Base-by-base conservation (phyloP, 352 stramenopile species). In the Blastocystis sp. region DNA sequence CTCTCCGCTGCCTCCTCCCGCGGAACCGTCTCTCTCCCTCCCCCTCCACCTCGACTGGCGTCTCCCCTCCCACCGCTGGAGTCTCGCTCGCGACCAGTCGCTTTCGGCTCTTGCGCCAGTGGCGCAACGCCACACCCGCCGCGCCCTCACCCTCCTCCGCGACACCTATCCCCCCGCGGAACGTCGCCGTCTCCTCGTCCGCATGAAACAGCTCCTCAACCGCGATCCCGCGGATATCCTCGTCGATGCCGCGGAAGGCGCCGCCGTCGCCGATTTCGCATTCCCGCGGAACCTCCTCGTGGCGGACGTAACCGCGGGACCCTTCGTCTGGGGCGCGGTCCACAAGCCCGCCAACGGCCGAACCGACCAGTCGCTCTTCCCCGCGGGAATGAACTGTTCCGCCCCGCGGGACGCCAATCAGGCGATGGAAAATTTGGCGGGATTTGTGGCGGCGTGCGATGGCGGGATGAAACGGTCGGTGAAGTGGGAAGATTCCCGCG, bases 141-240 rank as follows among this genome's bases (percentile, higher is more conserved):
- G 56, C n/a, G 24, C n/a, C 29, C 48, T 81, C n/a, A 40, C 16
- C 1, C 48, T 81, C 21, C 48, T 81, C 9, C 69, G 53, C 27
- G 48, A 81, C 40, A 11, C 29, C 11, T 81, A 81, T 42, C 29
- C 36, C 48, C 61, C 61, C 24, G 63, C 61, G 34, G 69, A 81
- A 42, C 44, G 44, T 27, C 27, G 89, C 89, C 18, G 90, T 87
- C 0, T 89, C 89, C 69, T 88, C 89, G 59, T 91, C 90, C 4
- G 90, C 86, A 63, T 89, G 87, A 51, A 90, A 88, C 34, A 94
- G 72, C 56, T 93, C 90, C 67, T 91, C 91, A 36, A 90, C 91
- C 9, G 90, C 90, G n/a, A 92, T 76, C 24, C 90, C 24, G 40
- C 63, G 32, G 69, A 81, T 61, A 44, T 63, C 24, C 40, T 81